phyloP scores from a whole-genome alignment of 108 stramenopile species.

The Poteriospumella lacustris region DNA sequence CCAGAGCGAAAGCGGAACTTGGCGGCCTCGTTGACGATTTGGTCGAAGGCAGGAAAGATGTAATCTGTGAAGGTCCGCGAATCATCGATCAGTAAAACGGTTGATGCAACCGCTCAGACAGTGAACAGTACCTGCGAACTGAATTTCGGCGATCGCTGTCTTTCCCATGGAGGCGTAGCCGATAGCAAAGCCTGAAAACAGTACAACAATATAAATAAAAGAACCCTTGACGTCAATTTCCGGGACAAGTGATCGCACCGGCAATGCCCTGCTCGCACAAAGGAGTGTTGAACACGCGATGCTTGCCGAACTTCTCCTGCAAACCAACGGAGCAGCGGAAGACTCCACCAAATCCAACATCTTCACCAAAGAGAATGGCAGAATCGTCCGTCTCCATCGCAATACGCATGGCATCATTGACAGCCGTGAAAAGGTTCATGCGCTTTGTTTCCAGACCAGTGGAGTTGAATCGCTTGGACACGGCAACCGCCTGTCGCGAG shows the following conservation, averaged over 20 bases:
- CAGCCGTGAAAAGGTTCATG: constrained; percentile 55
- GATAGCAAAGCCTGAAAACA: constrained; percentile 67
- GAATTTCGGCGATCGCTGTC: constrained; percentile 94
- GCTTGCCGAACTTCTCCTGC: constrained; percentile 70
- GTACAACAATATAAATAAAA: neutral
- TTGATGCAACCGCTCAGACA: neutral
- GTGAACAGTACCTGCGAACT: constrained; percentile 67
- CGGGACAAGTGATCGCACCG: neutral
- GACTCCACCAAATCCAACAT: constrained; percentile 96
- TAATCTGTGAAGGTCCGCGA: constrained; percentile 53
- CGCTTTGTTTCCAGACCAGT: constrained; percentile 33
- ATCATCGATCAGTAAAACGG: neutral
- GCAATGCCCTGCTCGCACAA: constrained; percentile 77
- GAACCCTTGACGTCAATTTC: neutral
- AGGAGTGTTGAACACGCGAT: constrained; percentile 89
- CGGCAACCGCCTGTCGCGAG: neutral
- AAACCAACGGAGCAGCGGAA: constrained; percentile 78
- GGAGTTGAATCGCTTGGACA: too few relatives aligned
- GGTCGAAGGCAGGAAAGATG: constrained; percentile 89
- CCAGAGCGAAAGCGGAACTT: constrained; percentile 89
- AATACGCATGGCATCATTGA: constrained; percentile 48
- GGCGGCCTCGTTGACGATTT: constrained; percentile 94
- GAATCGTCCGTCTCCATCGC: constrained; percentile 60
- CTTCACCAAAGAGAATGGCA: constrained; percentile 88
- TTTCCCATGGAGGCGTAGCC: constrained; percentile 89